Base-by-base conservation (phyloP, 2,329 filamentous ascomycete genomes). In the Claviceps cyperi region DNA sequence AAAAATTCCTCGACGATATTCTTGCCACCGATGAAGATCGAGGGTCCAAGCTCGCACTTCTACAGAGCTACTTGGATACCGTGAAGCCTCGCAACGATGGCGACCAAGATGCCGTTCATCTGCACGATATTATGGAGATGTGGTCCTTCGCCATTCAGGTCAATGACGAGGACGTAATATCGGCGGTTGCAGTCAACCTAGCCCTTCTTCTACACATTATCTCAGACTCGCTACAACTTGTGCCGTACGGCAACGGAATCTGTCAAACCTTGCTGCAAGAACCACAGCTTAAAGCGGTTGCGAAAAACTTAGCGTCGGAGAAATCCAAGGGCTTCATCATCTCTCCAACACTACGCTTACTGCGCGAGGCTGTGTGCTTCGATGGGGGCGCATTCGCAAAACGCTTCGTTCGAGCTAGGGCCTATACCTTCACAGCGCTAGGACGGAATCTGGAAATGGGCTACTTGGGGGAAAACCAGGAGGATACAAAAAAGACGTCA, bases 281-380 rank as follows among this genome's bases (percentile, higher is more conserved):
- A 55, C 78, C 83, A 24, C 87, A 95, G 57, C 73, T 90, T 54
- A 87, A 90, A 57, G 76, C 94, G 3, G 69, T 97, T 22, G 81
- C 86, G 35, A 81, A 83, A 52, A 88, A 87, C 52, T 69, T 97
- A 17, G 83, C 86, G 3, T 80, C 86, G 0, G 83, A 86, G 22
- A 90, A 88, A 64, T 76, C 80, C 46, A 95, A 94, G 61, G 88
- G 89, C 39, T 88, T 86, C 64, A 72, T 97, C 52, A 90, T 96
- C 53, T 92, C 88, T 2, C 91, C 92, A 1, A 90, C 86, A 22
- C 69, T 98, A 52, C 81, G 91, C 51, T 70, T 98, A 48, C 75
- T 98, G 52, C 86, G 83, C 48, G 91, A 98, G 66, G 76, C 90
- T n/a, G 79, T 87, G 15, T 81, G 75, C 50, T 84, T 95, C 55